Evolutionary conservation across 2,329 filamentous ascomycete genomes (phyloP), one percentile per base, ranked within the genome.

Genomic region (Biscogniauxia sp.): DNA sequence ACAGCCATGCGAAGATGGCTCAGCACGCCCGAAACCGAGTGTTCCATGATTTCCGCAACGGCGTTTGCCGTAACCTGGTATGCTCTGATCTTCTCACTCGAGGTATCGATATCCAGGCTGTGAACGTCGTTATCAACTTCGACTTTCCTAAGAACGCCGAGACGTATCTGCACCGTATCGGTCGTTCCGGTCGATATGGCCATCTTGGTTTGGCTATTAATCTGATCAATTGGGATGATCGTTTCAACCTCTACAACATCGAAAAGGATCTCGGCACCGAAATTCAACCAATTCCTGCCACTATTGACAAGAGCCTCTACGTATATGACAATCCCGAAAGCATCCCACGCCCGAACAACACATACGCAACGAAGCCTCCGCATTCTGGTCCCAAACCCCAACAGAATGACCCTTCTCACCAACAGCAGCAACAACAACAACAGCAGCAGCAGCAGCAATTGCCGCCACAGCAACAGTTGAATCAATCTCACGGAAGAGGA

Each of bases 61-160:
- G 95, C 61, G 93, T 97, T 57, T 98, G 94, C 82, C 92, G 95
- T 72, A 99, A 99, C 76, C 87, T 99, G 45, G 95, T 99, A 65
- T 99, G 95, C 79, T 99, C 96, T 2, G 95, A 99, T 79, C 84
- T 99, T 49, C 85, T 99, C 66, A 99, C 95, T 65, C 93, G 95
- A 79, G 95, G 95, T 87, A 99, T 99, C 72, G 95, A 99, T 79
- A 99, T 99, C 67, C 95, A 99, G 78, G 95, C 95, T 57, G 95
- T 99, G 73, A 99, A 99, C 71, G 95, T 99, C 58, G 95, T 99
- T 74, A 99, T 99, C 86, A 99, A 99, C 81, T 99, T 99, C 73
- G 95, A 99, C 73, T 99, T 99, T 76, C 95, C 95, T 58, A 99
- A 99, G 82, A 99, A 99, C 72, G 96, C 95, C 17, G 95, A 99